These are phyloP conservation scores for Panicum miliaceum DNA, from an alignment of 176 grass and related monocot genomes.

Conservation along the genomic window DNA sequence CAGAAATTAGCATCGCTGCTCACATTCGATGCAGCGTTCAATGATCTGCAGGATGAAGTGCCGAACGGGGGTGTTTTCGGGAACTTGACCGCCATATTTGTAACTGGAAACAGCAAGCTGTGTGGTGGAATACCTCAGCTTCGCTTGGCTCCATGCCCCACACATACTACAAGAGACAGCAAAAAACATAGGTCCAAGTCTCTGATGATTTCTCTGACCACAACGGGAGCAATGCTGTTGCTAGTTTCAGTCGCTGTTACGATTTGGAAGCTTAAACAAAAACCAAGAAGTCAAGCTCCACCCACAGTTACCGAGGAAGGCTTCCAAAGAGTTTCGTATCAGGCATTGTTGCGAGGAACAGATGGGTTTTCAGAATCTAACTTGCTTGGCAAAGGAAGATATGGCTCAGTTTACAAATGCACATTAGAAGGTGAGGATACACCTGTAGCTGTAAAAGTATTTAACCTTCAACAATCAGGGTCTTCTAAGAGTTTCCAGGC, in stretches of 20 bases:
- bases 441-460: conserved; percentile 29
- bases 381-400: conserved; percentile 6
- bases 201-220: conserved; percentile 7
- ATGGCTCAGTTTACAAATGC: conserved; percentile 14
- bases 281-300: neutral
- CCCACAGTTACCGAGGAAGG: neutral
- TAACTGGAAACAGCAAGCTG: conserved; percentile 28
- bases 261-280: conserved; percentile 13
- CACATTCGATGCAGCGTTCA: conserved; percentile 35
- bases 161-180: neutral
- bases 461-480: conserved; percentile 17
- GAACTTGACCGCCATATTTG: conserved; percentile 36
- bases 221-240: neutral
- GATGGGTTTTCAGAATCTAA: conserved; percentile 12
- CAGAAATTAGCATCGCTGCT: neutral
- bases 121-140: conserved; percentile 40
- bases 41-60: conserved; percentile 40
- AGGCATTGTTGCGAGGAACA: neutral
- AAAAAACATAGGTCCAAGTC: neutral
- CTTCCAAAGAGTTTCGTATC: neutral
- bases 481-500: conserved; percentile 28
- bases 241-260: neutral
- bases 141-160: neutral
- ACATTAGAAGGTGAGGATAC: neutral
- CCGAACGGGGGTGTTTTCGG: conserved; percentile 33